Percentiles rank a stretch among this genome's conserved stretches.
Conservation (phyloP, 2,329 filamentous ascomycete genomes). For the Claviceps digitariae region DNA sequence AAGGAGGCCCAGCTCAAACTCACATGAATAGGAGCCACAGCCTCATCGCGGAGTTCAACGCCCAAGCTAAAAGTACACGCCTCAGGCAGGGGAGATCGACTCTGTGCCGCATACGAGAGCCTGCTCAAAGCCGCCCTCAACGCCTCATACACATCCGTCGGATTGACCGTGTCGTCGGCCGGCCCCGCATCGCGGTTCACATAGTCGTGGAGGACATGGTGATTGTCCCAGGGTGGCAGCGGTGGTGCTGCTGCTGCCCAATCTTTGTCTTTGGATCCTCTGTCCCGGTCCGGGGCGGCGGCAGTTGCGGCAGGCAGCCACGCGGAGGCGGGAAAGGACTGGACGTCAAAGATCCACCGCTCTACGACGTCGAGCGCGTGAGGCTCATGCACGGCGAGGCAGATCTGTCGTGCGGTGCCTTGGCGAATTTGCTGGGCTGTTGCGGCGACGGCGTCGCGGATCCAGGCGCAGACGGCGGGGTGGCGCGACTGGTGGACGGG, state of each 20-base stretch:
- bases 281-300: background rate
- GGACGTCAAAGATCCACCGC: slow-evolving; percentile 48
- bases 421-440: slow-evolving; percentile 56
- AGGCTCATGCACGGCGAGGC: slow-evolving; percentile 32
- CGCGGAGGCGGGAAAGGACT: slow-evolving; percentile 28
- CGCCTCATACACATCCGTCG: slow-evolving; percentile 56
- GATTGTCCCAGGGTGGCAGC: background rate
- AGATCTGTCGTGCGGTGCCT: slow-evolving; percentile 32
- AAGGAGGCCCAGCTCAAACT: slow-evolving; percentile 13
- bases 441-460: slow-evolving; percentile 65
- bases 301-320: background rate
- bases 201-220: background rate
- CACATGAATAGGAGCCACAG: slow-evolving; percentile 44
- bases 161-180: slow-evolving; percentile 26
- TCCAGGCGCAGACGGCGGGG: slow-evolving; percentile 73
- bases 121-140: slow-evolving; percentile 53
- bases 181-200: slow-evolving; percentile 16
- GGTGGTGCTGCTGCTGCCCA: background rate
- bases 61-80: slow-evolving; percentile 65
- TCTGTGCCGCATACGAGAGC: slow-evolving; percentile 45
- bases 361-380: slow-evolving; percentile 34
- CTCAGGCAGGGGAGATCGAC: slow-evolving; percentile 42
- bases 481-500: slow-evolving; percentile 77
- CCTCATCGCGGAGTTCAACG: slow-evolving; percentile 54
- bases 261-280: background rate